Evolutionary conservation across 2,329 filamentous ascomycete species (phyloP).

Genomic region (Penicillium frequentans): DNA sequence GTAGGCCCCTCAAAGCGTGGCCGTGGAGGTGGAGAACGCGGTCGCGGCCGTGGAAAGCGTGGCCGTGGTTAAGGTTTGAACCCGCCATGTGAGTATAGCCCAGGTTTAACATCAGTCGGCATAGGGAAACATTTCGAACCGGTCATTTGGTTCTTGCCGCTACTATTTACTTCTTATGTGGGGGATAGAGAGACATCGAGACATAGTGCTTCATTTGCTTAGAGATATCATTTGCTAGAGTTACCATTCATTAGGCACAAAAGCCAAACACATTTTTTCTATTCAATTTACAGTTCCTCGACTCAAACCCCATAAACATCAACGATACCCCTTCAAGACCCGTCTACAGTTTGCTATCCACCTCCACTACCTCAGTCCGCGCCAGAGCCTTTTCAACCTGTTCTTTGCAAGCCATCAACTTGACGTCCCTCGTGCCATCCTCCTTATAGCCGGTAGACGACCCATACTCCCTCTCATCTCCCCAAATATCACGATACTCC

Average conservation of each 20-base stretch:
- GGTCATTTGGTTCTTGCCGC: too few relatives aligned
- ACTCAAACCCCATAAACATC: neutral
- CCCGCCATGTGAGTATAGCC: neutral
- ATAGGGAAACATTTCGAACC: neutral
- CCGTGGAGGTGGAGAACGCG: neutral
- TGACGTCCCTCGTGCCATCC: neutral
- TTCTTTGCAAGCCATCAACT: neutral
- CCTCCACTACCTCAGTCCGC: neutral
- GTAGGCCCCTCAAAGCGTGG: neutral
- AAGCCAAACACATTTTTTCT: neutral
- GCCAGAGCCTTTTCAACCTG: slow-evolving; percentile 14
- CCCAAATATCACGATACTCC: slow-evolving; percentile 17
- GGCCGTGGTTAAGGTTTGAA: neutral
- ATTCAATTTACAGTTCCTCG: neutral
- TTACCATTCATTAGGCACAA: neutral
- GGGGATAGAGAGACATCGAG: too few relatives aligned
- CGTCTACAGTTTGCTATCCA: neutral
- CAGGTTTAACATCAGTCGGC: neutral
- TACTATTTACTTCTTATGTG: too few relatives aligned
- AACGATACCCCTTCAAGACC: neutral
- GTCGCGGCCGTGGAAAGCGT: neutral
- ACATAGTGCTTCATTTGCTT: too few relatives aligned
- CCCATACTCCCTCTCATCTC: slow-evolving; percentile 5
- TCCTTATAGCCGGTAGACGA: neutral
- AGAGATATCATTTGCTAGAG: too few relatives aligned